phyloP scores from a whole-genome alignment of 2,329 filamentous ascomycete genomes.

The Albophoma yamanashiensis region DNA sequence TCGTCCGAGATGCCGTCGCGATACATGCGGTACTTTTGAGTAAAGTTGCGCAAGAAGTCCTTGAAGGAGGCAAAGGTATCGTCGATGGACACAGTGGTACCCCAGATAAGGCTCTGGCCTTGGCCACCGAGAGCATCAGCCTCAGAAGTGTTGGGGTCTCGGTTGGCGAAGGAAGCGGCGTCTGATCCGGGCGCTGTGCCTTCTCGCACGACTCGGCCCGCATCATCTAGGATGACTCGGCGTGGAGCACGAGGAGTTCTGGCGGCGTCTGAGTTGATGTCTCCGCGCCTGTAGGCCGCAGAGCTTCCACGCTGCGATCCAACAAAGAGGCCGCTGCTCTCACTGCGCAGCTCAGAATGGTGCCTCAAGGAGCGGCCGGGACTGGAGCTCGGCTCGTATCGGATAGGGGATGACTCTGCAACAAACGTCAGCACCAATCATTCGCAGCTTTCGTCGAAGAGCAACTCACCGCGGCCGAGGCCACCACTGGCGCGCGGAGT shows the following conservation, averaged over 20 bases:
- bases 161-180: slow-evolving; percentile 48
- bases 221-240: slow-evolving; percentile 48
- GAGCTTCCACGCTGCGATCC: slow-evolving; percentile 49
- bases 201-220: slow-evolving; percentile 46
- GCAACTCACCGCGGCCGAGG: slow-evolving; percentile 50
- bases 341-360: slow-evolving; percentile 66
- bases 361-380: slow-evolving; percentile 54
- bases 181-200: slow-evolving; percentile 42
- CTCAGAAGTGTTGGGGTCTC: slow-evolving; percentile 80
- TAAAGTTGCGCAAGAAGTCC: slow-evolving; percentile 86
- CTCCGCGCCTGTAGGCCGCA: slow-evolving; percentile 52
- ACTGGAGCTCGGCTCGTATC: slow-evolving; percentile 84
- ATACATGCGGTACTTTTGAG: slow-evolving; percentile 88
- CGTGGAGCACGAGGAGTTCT: slow-evolving; percentile 40
- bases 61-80: slow-evolving; percentile 83
- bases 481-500: slow-evolving; percentile 59
- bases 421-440: slow-evolving; percentile 4
- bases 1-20: slow-evolving; percentile 72
- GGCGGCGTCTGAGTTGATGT: slow-evolving; percentile 74
- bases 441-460: neutral
- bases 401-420: slow-evolving; percentile 82
- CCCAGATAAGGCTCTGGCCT: slow-evolving; percentile 83
- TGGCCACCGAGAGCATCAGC: slow-evolving; percentile 77
- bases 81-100: slow-evolving; percentile 88
- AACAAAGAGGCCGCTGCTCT: slow-evolving; percentile 81